Percentiles rank a stretch among this genome's conserved stretches.
phyloP scores from a whole-genome alignment of 371 early-diverging fungal genomes.

The Lichtheimia corymbifera region DNA sequence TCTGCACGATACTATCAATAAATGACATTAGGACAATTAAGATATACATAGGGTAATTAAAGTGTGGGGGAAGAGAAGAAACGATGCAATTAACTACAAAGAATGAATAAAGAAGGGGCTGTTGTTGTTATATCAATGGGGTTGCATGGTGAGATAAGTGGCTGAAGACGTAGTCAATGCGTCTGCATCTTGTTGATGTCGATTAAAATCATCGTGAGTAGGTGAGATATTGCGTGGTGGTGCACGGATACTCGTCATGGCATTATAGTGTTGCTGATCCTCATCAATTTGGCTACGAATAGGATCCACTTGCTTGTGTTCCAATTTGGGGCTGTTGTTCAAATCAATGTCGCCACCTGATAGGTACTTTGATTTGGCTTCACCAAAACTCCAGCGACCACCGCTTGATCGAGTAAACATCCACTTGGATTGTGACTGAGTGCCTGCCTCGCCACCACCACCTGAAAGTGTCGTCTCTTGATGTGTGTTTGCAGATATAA shows the following conservation, averaged over 20 bases:
- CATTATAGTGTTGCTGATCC: slow-evolving; percentile 32
- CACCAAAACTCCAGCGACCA: no score
- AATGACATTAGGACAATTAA: no score
- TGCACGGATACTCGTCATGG: slow-evolving; percentile 21
- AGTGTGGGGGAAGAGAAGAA: background rate
- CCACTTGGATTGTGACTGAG: background rate
- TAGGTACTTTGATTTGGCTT: background rate
- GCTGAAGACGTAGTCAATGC: slow-evolving; percentile 12
- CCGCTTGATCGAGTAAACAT: background rate
- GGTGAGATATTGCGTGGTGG: slow-evolving; percentile 15
- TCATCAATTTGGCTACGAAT: slow-evolving; percentile 23
- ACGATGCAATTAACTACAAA: no score
- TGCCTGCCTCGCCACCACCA: background rate
- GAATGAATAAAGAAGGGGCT: background rate
- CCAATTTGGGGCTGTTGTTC: background rate
- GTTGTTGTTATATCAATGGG: background rate
- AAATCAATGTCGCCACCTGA: background rate
- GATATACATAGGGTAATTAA: no score
- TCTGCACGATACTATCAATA: background rate
- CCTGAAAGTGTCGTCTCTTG: background rate
- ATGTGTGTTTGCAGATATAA: no score
- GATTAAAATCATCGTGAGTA: background rate
- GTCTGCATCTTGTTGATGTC: slow-evolving; percentile 7
- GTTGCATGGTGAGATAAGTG: slow-evolving; percentile 5
- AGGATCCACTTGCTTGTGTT: background rate